Base-by-base conservation (phyloP, 164 flowering plant species). In the Vitis rotundifolia region DNA sequence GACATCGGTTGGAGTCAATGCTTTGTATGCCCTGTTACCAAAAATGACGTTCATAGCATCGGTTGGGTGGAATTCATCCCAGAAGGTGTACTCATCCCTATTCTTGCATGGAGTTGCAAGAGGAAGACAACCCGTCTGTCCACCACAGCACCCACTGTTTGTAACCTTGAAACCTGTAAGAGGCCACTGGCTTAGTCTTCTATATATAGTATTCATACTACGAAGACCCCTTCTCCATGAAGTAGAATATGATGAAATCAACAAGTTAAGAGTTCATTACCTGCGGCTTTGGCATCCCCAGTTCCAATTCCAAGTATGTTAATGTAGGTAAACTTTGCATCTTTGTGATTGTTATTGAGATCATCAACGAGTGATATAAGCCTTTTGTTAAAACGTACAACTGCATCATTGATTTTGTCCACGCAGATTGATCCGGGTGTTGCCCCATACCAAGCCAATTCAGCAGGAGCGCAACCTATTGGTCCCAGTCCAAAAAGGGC, bases 1-100 rank as follows among this genome's bases (percentile, higher is more conserved):
- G 31, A 70, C 73, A 76, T 61, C 69, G 0, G 73, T n/a, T 6
- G 52, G 67, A 18, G 70, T 47, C n/a, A 14, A 49, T 1, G 81
- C 68, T 37, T 12, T 57, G 55, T 68, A 79, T 1, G 78, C 26
- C 61, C 67, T 68, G 59, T 47, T 64, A 5, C 67, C 82, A 54
- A 61, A 51, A 66, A 75, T 56, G 5, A 58, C 53, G 50, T 79
- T 79, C 4, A 68, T 60, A 54, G 54, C 59, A n/a, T 80, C 80
- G 13, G 83, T 65, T 0, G 83, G 80, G 49, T 80, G 83, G 58
- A 68, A 71, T 0, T 66, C 75, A 57, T 79, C 82, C 77, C 79
- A 71, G 19, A 71, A 71, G 18, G 31, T 31, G 19, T 57, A 71
- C 58, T 56, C 44, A 2, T 3, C 51, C 56, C 75, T 50, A 15